Conservation (phyloP, 1,284 basidiomycete genomes). For the Cryptococcus floricola region DNA sequence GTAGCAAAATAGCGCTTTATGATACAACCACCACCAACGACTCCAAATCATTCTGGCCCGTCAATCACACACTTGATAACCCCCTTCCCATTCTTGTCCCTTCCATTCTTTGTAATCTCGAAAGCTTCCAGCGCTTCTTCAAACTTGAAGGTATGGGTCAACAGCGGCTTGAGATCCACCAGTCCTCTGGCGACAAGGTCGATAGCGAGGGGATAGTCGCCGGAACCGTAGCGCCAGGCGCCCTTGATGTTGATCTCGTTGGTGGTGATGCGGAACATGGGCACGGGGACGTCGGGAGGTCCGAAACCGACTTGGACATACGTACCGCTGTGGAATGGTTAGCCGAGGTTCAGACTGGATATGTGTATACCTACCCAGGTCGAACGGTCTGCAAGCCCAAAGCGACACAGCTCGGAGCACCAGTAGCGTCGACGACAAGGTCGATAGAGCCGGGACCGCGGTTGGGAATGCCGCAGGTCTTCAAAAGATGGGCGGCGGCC, state of each 20-base stretch:
- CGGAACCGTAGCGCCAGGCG: conserved; percentile 45
- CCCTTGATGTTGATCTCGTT: conserved; percentile 47
- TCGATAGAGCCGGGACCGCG: conserved; percentile 55
- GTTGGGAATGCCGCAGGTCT: conserved; percentile 50
- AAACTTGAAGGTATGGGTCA: conserved; percentile 60
- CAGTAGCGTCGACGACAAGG: conserved; percentile 59
- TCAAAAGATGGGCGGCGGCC: conserved; percentile 50
- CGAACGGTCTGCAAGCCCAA: conserved; percentile 58
- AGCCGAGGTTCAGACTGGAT: neutral
- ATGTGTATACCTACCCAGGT: conserved; percentile 52
- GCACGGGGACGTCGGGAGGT: conserved; percentile 42
- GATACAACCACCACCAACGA: neutral
- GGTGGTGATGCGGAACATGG: conserved; percentile 42
- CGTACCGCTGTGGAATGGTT: conserved; percentile 23
- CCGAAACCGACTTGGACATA: conserved; percentile 48
- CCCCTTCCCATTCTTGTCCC: conserved; percentile 60
- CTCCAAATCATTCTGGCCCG: conserved; percentile 37
- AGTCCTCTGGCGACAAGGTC: conserved; percentile 54
- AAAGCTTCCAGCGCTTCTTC: conserved; percentile 56
- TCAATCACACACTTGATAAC: conserved; percentile 49
- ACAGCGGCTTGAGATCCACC: conserved; percentile 55
- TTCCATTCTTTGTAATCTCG: conserved; percentile 59
- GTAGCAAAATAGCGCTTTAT: neutral
- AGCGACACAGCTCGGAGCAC: conserved; percentile 62
- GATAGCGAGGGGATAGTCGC: conserved; percentile 53